Percentiles rank a stretch among this genome's conserved stretches.
phyloP scores from a whole-genome alignment of 129 eudicot genomes.

The Flaveria trinervia region DNA sequence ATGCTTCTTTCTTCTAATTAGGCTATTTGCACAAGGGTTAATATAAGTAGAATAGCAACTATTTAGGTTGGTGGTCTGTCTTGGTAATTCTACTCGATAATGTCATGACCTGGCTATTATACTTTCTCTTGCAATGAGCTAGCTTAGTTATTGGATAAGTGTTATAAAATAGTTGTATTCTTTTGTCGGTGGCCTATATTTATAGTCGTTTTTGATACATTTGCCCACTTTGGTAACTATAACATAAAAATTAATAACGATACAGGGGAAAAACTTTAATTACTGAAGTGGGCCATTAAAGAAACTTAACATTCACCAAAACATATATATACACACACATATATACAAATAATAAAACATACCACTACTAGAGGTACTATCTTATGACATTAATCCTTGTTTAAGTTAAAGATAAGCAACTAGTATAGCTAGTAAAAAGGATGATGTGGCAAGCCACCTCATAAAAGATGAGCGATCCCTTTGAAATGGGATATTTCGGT shows the following conservation, averaged over 20 bases:
- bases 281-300: background rate
- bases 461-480: too few relatives aligned
- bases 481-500: too few relatives aligned
- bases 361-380: background rate
- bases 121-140: background rate
- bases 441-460: background rate
- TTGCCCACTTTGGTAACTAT: background rate
- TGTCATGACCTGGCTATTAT: background rate
- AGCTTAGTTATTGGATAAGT: background rate
- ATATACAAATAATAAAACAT: background rate
- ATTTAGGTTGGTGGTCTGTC: background rate
- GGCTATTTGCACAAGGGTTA: background rate
- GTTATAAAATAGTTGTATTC: background rate
- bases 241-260: background rate
- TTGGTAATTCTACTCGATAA: background rate
- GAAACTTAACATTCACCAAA: background rate
- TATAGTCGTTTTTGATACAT: background rate
- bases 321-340: background rate
- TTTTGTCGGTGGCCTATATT: background rate
- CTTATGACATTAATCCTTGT: background rate
- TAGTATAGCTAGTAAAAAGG: background rate
- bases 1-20: constrained; percentile 5
- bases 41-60: background rate
- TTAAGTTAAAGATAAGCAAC: background rate
- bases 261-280: background rate